phyloP scores from a whole-genome alignment of 345 rosid genomes.

The Citrus sp. region DNA sequence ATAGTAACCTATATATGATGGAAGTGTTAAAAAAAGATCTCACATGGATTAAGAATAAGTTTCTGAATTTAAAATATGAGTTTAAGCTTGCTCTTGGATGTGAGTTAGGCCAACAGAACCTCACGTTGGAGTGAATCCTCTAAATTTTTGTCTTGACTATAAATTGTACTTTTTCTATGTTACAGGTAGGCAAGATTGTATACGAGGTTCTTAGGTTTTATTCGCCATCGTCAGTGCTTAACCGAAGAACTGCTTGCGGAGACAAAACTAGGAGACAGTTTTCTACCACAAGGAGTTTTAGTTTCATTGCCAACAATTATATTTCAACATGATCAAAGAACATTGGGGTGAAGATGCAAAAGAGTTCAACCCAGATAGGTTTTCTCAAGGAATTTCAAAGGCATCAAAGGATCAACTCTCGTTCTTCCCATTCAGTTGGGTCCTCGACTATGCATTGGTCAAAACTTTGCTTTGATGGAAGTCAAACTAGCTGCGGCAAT shows the following conservation, averaged over 20 bases:
- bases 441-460: slow-evolving; percentile 62
- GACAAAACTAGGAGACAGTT: slow-evolving; percentile 39
- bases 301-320: slow-evolving; percentile 21
- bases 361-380: slow-evolving; percentile 61
- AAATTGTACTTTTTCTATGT: neutral
- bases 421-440: slow-evolving; percentile 57
- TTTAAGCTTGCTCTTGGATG: too few species aligned
- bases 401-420: slow-evolving; percentile 47
- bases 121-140: too few species aligned
- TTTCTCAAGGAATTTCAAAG: slow-evolving; percentile 47
- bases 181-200: slow-evolving; percentile 42
- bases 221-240: slow-evolving; percentile 23
- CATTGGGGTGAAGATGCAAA: slow-evolving; percentile 56
- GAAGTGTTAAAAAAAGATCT: too few species aligned
- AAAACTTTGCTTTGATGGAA: slow-evolving; percentile 60
- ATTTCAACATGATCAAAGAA: slow-evolving; percentile 37
- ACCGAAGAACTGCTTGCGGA: slow-evolving; percentile 19
- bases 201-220: slow-evolving; percentile 53
- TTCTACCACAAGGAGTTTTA: slow-evolving; percentile 30
- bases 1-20: too few species aligned
- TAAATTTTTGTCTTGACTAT: too few species aligned
- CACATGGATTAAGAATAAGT: too few species aligned
- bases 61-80: too few species aligned
- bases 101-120: too few species aligned
- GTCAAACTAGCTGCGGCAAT: slow-evolving; percentile 45